These are phyloP conservation scores for Rhodamnia argentea DNA, from an alignment of 345 rosid genomes.

Conservation along the genomic window DNA sequence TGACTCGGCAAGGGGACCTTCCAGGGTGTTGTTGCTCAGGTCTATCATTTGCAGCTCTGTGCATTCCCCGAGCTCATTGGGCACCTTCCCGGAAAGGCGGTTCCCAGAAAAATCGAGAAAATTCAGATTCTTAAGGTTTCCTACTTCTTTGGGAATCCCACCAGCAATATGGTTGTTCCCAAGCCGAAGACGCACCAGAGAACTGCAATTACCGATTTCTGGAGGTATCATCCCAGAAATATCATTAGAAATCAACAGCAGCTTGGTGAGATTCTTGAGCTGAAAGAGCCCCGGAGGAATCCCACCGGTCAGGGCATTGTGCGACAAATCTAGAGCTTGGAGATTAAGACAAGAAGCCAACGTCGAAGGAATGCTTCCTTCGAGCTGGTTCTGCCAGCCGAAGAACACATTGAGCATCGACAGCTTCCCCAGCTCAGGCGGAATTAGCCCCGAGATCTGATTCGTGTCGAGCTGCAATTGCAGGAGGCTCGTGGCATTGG, in stretches of 20 bases:
- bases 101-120: slow-evolving; percentile 77
- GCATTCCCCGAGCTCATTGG: slow-evolving; percentile 70
- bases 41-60: slow-evolving; percentile 70
- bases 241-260: slow-evolving; percentile 62
- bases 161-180: slow-evolving; percentile 68
- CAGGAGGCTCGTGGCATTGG: slow-evolving; percentile 52
- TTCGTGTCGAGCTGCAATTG: slow-evolving; percentile 81
- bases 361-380: slow-evolving; percentile 78
- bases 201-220: slow-evolving; percentile 65
- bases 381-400: slow-evolving; percentile 91
- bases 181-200: slow-evolving; percentile 66
- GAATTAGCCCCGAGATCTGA: slow-evolving; percentile 79
- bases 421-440: slow-evolving; percentile 60
- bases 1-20: slow-evolving; percentile 53
- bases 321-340: slow-evolving; percentile 75
- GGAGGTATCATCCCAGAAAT: slow-evolving; percentile 61
- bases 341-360: slow-evolving; percentile 53
- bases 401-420: slow-evolving; percentile 58
- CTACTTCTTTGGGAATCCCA: slow-evolving; percentile 56
- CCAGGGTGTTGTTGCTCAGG: slow-evolving; percentile 61
- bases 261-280: slow-evolving; percentile 67
- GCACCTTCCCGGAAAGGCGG: slow-evolving; percentile 51
- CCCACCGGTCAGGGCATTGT: slow-evolving; percentile 64
- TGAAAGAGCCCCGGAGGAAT: slow-evolving; percentile 72
- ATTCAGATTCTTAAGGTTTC: slow-evolving; percentile 48